Evolutionary conservation across 371 early-diverging fungal species (phyloP), one percentile per base, ranked within the genome.

Genomic region (Paraphysoderma sedebokerense): DNA sequence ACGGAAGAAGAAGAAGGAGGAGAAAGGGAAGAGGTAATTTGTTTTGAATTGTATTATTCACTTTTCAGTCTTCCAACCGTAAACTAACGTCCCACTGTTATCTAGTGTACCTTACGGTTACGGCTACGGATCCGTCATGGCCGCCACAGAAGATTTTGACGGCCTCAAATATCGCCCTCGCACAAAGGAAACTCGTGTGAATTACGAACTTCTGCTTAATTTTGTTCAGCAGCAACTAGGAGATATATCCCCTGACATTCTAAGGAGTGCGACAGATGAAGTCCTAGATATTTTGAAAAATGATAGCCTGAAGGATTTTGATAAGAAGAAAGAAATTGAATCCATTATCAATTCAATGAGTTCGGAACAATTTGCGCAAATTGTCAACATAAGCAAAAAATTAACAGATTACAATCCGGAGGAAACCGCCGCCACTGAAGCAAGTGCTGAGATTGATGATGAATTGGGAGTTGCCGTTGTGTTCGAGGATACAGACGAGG

Each of bases 131-230:
- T 76, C 78, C 40, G 82, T 92, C 20, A 56, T 92, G n/a, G 76
- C 84, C 4, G 93, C 92, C 0, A 87, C 95, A 23, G 90, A 88
- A 29, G 85, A 85, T 50, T 71, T 83, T 52, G 97, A 92, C 52
- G 82, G 82, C 7, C 64, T 81, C 15, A 70, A 72, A 34, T 97
- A 97, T 57, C 72, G 82, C 38, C 98, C 98, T 31, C 77, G 82
- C 44, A 92, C 93, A 3, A 81, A 79, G 52, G 92, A 95, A 60
- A 93, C 93, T n/a, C 72, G 76, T n/a, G 76, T 76, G 54, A 73
- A 85, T 3, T 92, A 88, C 58, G 92, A 92, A 50, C 70, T 87
- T 24, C 77, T 97, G 30, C 60, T 95, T 40, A 67, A 84, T 0
- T 85, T 88, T 59, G 66, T 88, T 13, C 75, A 80, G 47, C 68